Percentiles rank a stretch among this genome's conserved stretches.
phyloP scores from a whole-genome alignment of 148 eudicot genomes.

The Mesembryanthemum crystallinum region DNA sequence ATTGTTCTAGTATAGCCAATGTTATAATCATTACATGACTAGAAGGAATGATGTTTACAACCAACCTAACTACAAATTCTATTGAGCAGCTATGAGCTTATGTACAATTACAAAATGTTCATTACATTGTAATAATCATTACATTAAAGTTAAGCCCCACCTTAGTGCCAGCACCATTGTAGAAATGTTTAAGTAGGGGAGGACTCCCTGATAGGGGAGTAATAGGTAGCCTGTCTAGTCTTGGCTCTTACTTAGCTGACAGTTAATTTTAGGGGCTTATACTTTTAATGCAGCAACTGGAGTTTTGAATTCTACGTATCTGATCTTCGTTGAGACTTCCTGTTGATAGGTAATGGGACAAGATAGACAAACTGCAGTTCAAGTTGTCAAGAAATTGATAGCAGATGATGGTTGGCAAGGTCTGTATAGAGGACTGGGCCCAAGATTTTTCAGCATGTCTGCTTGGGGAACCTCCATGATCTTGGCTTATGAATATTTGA shows the following conservation, averaged over 20 bases:
- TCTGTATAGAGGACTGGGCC: conserved; percentile 90
- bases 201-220: not conserved
- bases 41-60: too few species aligned
- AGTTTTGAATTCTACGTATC: not conserved
- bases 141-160: too few species aligned
- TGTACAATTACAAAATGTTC: too few species aligned
- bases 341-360: conserved; percentile 63
- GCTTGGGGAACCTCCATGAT: conserved; percentile 99
- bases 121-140: too few species aligned
- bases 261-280: too few species aligned
- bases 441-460: conserved; percentile 96
- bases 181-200: too few species aligned
- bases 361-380: conserved; percentile 58
- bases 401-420: conserved; percentile 93
- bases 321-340: conserved; percentile 7
- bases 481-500: conserved; percentile 85
- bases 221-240: not conserved
- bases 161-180: too few species aligned
- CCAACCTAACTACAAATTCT: too few species aligned
- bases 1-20: too few species aligned
- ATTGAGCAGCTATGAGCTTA: too few species aligned
- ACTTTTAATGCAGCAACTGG: not conserved
- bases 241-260: too few species aligned
- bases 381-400: conserved; percentile 72
- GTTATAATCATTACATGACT: too few species aligned